Evolutionary conservation across 73 alveolate genomes (phyloP).

Genomic region (Tetrahymena malaccensis): DNA sequence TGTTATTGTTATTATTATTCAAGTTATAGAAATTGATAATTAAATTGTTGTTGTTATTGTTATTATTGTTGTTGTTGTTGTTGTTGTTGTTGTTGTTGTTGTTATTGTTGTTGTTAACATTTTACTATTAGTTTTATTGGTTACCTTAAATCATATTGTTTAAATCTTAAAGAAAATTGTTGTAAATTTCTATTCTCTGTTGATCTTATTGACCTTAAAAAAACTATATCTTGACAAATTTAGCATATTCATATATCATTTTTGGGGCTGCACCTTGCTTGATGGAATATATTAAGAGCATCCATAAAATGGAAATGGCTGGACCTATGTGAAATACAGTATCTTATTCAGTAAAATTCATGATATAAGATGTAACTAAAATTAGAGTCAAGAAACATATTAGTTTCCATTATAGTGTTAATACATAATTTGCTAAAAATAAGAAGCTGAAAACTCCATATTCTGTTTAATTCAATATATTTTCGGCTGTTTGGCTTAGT

Average conservation of each 20-base stretch:
- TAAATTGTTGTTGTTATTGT: not conserved
- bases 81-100: not conserved
- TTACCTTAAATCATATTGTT: not conserved
- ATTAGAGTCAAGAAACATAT: not conserved
- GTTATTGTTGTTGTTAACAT: not conserved
- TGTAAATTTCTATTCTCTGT: too few relatives aligned
- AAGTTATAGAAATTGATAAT: too few relatives aligned
- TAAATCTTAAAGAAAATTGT: too few relatives aligned
- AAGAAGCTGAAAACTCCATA: not conserved
- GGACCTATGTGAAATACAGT: not conserved
- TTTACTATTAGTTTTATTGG: not conserved
- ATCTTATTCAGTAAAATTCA: not conserved
- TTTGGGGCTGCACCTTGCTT: not conserved
- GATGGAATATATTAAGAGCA: not conserved
- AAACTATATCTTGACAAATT: not conserved
- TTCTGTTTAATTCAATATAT: not conserved
- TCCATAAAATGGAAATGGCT: not conserved
- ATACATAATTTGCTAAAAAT: not conserved
- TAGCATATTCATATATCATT: not conserved
- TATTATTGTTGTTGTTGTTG: not conserved
- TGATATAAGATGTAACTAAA: not conserved
- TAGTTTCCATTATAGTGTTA: not conserved
- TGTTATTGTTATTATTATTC: too few relatives aligned
- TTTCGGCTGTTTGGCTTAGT: not conserved
- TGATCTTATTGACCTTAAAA: not conserved